Base-by-base conservation (phyloP, 768 basidiomycete species). In the Tylopilus intermedius region DNA sequence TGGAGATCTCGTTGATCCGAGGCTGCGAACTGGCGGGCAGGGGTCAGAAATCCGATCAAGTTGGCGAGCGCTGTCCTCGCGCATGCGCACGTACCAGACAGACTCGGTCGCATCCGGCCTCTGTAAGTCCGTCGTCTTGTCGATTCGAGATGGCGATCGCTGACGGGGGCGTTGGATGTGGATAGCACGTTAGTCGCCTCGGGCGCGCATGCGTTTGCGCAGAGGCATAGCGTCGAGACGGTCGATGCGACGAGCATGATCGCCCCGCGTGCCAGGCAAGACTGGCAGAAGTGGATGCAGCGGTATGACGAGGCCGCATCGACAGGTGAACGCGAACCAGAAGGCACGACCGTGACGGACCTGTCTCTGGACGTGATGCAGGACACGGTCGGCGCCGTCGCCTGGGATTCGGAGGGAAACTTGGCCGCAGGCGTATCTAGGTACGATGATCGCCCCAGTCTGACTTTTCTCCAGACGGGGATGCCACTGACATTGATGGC, bases 371-470 rank as follows among this genome's bases (percentile, higher is more conserved):
- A 71, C 70, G 55, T 38, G 49, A 73, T 82, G 49, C 86, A 90
- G 62, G 90, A 92, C 64, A 92, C 90, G 0, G 90, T 92, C 6
- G 90, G 90, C 14, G 88, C 88, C n/a, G 74, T 89, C 33, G 81
- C 74, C 13, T 81, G 77, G 67, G 74, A 78, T 57, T 59, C 62
- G 1, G 53, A 60, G 27, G 76, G 71, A 4, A 72, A 74, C 14
- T 60, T 83, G 49, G 81, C 84, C 11, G 81, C 86, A n/a, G 88
- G 88, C 2, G 87, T 89, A 14, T 90, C 88, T 29, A 88, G 86
- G 86, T 81, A 30, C 46, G 65, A 35, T 24, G 15, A 44, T 37
- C 8, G 47, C 21, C 35, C 27, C 6, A 13, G 22, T 8, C 14
- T 27, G 14, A 6, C 27, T 14, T 5, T 24, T 10, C n/a, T 27